Evolutionary conservation across 2,329 filamentous ascomycete genomes (phyloP).

Genomic region (Pezicula neosporulosa): DNA sequence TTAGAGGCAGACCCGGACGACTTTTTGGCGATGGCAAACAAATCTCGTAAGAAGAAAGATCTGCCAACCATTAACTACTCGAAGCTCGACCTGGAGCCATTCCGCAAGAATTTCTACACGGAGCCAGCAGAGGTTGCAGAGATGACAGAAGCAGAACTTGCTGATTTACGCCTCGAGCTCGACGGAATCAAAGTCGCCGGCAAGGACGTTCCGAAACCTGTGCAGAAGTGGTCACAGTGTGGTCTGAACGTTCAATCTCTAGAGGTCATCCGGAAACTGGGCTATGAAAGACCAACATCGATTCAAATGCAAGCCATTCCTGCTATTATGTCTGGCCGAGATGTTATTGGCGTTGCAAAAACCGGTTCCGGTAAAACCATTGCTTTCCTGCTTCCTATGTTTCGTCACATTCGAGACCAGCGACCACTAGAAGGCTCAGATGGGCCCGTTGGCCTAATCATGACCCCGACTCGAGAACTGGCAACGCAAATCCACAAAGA

Average conservation of each 20-base stretch:
- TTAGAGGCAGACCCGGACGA: slow-evolving; percentile 63
- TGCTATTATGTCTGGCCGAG: slow-evolving; percentile 90
- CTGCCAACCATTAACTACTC: slow-evolving; percentile 83
- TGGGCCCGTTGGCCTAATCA: slow-evolving; percentile 82
- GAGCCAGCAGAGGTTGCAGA: slow-evolving; percentile 81
- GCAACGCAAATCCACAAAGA: slow-evolving; percentile 92
- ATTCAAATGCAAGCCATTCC: slow-evolving; percentile 96
- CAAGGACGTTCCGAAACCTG: slow-evolving; percentile 84
- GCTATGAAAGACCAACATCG: slow-evolving; percentile 84
- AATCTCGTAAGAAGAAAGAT: slow-evolving; percentile 83
- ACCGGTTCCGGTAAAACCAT: slow-evolving; percentile 97
- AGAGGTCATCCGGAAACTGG: slow-evolving; percentile 77
- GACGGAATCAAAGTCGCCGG: slow-evolving; percentile 95
- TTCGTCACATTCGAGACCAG: slow-evolving; percentile 96
- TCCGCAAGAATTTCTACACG: slow-evolving; percentile 93
- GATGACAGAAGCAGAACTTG: slow-evolving; percentile 81
- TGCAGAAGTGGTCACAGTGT: slow-evolving; percentile 95
- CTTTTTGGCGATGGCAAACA: slow-evolving; percentile 56
- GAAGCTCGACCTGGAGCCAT: slow-evolving; percentile 80
- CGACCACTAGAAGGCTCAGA: slow-evolving; percentile 76
- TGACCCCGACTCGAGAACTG: slow-evolving; percentile 92
- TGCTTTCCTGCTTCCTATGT: slow-evolving; percentile 94
- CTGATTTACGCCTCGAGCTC: slow-evolving; percentile 77
- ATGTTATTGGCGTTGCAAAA: slow-evolving; percentile 95
- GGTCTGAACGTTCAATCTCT: slow-evolving; percentile 83